Conservation (phyloP, 352 stramenopile species). For the Pythium chondricola region DNA sequence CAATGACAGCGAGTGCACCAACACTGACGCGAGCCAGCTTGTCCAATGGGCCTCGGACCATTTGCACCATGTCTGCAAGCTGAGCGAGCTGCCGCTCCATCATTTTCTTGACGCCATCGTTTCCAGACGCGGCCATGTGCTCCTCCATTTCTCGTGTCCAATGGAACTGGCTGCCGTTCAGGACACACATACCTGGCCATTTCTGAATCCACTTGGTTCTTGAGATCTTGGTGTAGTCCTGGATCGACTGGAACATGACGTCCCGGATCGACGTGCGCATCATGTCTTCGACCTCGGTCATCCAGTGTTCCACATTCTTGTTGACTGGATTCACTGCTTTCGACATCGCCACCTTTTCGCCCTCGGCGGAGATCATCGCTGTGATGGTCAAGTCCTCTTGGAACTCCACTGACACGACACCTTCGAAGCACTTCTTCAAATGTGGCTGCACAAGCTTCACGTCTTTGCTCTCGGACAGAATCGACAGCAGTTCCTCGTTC, state of each 20-base stretch:
- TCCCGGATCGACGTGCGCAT: constrained; percentile 91
- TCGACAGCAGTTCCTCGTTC: constrained; percentile 93
- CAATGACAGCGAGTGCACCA: constrained; percentile 91
- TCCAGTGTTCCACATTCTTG: constrained; percentile 96
- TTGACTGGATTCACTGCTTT: constrained; percentile 86
- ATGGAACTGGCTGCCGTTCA: constrained; percentile 94
- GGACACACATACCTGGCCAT: constrained; percentile 90
- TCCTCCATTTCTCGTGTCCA: constrained; percentile 94
- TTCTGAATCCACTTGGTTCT: constrained; percentile 95
- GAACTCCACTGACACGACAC: constrained; percentile 91
- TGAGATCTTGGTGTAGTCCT: constrained; percentile 88
- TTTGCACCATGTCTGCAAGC: constrained; percentile 93
- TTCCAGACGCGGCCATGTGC: constrained; percentile 68
- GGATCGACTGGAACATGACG: constrained; percentile 88
- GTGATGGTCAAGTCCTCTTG: constrained; percentile 88
- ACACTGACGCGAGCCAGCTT: constrained; percentile 90
- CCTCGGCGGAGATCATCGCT: constrained; percentile 88
- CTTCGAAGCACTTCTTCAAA: constrained; percentile 95
- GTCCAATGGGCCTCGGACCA: constrained; percentile 84
- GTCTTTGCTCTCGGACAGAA: constrained; percentile 94
- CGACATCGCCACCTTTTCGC: constrained; percentile 84
- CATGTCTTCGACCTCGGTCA: constrained; percentile 91
- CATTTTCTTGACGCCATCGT: constrained; percentile 87
- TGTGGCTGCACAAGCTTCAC: constrained; percentile 92
- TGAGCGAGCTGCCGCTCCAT: constrained; percentile 88